phyloP scores from a whole-genome alignment of 768 basidiomycete genomes.

The Leccinum pellstonianum region DNA sequence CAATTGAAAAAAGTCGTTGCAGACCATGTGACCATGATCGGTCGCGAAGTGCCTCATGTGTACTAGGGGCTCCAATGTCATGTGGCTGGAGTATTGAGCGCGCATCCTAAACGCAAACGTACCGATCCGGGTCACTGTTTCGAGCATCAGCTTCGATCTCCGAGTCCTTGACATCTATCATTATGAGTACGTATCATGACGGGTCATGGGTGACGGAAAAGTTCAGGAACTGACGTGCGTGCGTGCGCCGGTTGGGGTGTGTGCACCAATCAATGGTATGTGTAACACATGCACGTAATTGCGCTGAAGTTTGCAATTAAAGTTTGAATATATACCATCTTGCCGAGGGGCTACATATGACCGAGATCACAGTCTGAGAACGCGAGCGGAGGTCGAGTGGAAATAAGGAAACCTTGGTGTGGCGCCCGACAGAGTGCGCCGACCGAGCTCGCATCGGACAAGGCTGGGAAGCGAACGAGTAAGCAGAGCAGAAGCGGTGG shows the following conservation, averaged over 20 bases:
- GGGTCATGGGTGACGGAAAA: not conserved
- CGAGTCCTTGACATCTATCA: slow-evolving; percentile 6
- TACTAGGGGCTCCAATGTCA: not conserved
- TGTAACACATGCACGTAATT: slow-evolving; percentile 37
- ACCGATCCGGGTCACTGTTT: slow-evolving; percentile 4
- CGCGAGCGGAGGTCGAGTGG: slow-evolving; percentile 24
- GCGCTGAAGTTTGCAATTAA: slow-evolving; percentile 32
- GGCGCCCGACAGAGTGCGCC: not conserved
- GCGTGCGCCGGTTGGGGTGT: too few species aligned
- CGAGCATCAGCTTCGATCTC: slow-evolving; percentile 4
- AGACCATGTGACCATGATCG: slow-evolving; percentile 48
- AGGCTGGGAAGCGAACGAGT: slow-evolving; percentile 55
- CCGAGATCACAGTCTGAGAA: not conserved
- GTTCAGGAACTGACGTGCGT: slow-evolving; percentile 18
- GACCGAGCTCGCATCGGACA: slow-evolving; percentile 48
- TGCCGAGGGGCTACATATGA: not conserved
- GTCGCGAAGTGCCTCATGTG: not conserved
- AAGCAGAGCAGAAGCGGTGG: slow-evolving; percentile 52
- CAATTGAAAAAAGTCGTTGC: slow-evolving; percentile 41
- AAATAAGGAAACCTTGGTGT: slow-evolving; percentile 20
- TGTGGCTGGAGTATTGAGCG: slow-evolving; percentile 24
- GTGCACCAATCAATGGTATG: not conserved
- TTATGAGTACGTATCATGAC: slow-evolving; percentile 2
- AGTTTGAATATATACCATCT: slow-evolving; percentile 19
- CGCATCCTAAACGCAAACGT: slow-evolving; percentile 17